A percentile compares a stretch with the other conserved stretches of the same genome.
Evolutionary conservation across 805 yeast genomes (phyloP).

Genomic region (Saccharomycopsis vini): DNA sequence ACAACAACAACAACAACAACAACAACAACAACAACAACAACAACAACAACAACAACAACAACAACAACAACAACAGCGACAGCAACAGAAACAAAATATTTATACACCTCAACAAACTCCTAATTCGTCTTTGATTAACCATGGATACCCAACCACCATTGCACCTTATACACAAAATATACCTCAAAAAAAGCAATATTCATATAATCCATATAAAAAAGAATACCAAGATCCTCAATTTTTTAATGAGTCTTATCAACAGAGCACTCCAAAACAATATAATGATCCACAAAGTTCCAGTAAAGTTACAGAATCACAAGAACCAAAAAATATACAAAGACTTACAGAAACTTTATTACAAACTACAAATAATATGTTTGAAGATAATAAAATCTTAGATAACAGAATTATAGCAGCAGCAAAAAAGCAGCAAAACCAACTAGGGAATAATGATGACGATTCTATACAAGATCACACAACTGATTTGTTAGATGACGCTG

Average conservation of each 20-base stretch:
- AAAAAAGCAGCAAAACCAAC: not conserved
- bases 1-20: not conserved
- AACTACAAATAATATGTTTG: slow-evolving; percentile 18
- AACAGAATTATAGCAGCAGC: too few species aligned
- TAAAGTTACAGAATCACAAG: not conserved
- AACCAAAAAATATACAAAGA: slow-evolving; percentile 4
- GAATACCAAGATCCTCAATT: not conserved
- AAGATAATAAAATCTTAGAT: slow-evolving; percentile 5
- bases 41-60: not conserved
- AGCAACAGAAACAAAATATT: not conserved
- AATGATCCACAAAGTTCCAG: not conserved
- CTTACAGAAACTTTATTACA: slow-evolving; percentile 15
- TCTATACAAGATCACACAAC: not conserved
- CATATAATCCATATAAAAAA: not conserved
- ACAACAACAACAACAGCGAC: not conserved
- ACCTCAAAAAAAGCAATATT: not conserved
- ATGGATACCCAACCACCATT: not conserved
- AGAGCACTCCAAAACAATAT: not conserved
- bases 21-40: not conserved
- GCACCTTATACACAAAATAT: not conserved
- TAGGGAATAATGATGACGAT: not conserved
- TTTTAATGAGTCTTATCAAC: not conserved
- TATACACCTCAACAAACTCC: not conserved
- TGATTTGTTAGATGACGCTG: slow-evolving; percentile 4
- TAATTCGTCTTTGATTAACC: not conserved